phyloP scores from a whole-genome alignment of 2,329 filamentous ascomycete genomes.

The Malbranchea zuffiana region DNA sequence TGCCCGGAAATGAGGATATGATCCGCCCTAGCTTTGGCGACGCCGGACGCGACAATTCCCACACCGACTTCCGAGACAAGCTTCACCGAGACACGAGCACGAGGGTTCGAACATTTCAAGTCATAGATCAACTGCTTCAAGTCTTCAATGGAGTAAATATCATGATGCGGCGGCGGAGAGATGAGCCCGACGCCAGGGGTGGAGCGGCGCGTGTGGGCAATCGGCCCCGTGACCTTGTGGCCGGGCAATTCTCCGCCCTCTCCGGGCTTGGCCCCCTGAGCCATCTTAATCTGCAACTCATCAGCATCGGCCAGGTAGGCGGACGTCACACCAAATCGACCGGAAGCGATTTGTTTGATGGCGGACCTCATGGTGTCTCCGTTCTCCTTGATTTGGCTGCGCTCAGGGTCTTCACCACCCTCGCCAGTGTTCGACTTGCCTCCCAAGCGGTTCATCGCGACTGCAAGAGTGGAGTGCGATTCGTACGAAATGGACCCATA shows the following conservation, averaged over 20 bases:
- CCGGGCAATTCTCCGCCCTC: constrained; percentile 95
- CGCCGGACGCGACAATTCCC: constrained; percentile 92
- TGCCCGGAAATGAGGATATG: constrained; percentile 96
- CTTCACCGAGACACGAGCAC: constrained; percentile 88
- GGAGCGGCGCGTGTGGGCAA: constrained; percentile 88
- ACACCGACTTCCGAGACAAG: constrained; percentile 95
- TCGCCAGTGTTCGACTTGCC: constrained; percentile 97
- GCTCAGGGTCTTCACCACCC: constrained; percentile 89
- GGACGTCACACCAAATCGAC: constrained; percentile 90
- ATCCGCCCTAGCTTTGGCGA: constrained; percentile 93
- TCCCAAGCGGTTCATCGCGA: constrained; percentile 92
- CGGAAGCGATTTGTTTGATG: constrained; percentile 95
- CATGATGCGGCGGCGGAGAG: constrained; percentile 90
- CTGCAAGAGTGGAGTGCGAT: constrained; percentile 86
- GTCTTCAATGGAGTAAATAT: constrained; percentile 98
- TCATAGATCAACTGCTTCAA: constrained; percentile 97
- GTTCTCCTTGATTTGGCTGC: constrained; percentile 74
- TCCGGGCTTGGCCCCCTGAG: constrained; percentile 92
- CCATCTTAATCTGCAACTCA: constrained; percentile 98
- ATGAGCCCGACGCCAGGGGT: constrained; percentile 94
- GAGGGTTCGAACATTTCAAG: constrained; percentile 88
- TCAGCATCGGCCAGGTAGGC: constrained; percentile 91
- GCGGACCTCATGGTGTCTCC: constrained; percentile 95
- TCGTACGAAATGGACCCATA: constrained; percentile 99
- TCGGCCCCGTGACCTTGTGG: constrained; percentile 90